Conservation (phyloP, 805 yeast genomes). For the Lachancea sp. region DNA sequence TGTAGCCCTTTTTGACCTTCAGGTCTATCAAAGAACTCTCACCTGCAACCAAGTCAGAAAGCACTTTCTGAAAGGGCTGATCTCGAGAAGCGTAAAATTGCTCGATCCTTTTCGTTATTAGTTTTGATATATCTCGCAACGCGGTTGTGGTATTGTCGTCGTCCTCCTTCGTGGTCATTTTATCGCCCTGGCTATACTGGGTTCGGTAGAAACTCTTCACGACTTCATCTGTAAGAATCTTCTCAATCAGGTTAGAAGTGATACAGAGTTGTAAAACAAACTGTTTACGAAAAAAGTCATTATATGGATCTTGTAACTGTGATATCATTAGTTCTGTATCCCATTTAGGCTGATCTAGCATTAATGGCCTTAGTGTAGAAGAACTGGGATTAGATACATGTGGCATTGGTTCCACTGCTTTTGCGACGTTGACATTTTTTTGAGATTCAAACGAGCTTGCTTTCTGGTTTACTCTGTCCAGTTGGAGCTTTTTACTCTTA, state of each 20-base stretch:
- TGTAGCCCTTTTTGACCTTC: conserved; percentile 22
- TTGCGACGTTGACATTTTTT: neutral
- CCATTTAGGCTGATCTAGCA: conserved; percentile 19
- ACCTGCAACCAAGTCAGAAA: conserved; percentile 12
- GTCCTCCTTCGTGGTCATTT: neutral
- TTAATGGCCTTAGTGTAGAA: conserved; percentile 6
- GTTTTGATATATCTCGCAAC: neutral
- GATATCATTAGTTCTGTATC: conserved; percentile 16
- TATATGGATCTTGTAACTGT: conserved; percentile 3
- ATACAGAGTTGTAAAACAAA: conserved; percentile 24
- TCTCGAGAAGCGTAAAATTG: conserved; percentile 24
- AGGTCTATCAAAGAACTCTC: conserved; percentile 16
- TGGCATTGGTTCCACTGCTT: neutral
- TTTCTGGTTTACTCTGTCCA: conserved; percentile 1
- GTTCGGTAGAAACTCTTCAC: conserved; percentile 1
- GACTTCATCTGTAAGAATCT: conserved; percentile 3
- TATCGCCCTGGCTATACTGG: neutral
- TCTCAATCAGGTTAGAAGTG: conserved; percentile 8
- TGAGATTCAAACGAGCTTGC: neutral
- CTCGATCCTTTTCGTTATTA: conserved; percentile 10
- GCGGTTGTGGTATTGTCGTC: neutral
- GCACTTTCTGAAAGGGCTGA: conserved; percentile 15
- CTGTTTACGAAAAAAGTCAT: conserved; percentile 27
- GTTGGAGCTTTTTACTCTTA: conserved; percentile 4
- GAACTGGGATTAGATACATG: neutral